Evolutionary conservation across 371 early-diverging fungal genomes (phyloP), one percentile per base, ranked within the genome.

Genomic region (Capillidium heterosporum): DNA sequence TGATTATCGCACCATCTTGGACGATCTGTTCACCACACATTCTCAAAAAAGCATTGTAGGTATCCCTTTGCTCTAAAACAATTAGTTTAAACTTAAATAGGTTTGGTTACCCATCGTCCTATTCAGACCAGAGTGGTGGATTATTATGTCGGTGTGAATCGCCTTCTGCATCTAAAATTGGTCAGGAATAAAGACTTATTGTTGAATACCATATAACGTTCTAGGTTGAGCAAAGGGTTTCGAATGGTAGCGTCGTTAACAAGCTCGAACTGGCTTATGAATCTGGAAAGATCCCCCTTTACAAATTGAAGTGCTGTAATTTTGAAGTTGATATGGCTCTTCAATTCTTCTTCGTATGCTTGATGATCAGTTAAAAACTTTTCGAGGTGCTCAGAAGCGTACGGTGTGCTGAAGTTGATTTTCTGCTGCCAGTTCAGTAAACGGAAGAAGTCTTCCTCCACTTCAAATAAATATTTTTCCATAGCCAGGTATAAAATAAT

Each of bases 51-150:
- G 32, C 19, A 15, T 56, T 56, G 42, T 27, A 56, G 32, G 56
- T 56, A 32, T 56, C 56, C 47, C 46, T 56, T 32, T 46, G 56
- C 35, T 53, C 53, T 53, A 53, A 17, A 53, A 32, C 7, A 13
- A 32, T 40, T 32, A 17, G n/a, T 31, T n/a, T 32, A 39, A 7
- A 23, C 2, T 11, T 7, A 17, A 44, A 44, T 19, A 15, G 5
- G 19, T 19, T 19, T 53, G 35, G 4, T 44, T 53, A 53, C 53
- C 53, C 53, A 53, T 39, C 8, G 53, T 53, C 17, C 53, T 31
- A 23, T 31, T 32, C 11, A 40, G 39, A 8, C 41, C 53, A 40
- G 53, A 53, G 35, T 39, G 23, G 39, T 53, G 39, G 10, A 53
- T 28, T 7, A 53, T 40, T 19, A 53, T 39, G 35, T 53, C 53